Base-by-base conservation (phyloP, 352 stramenopile genomes). In the Halophytophthora batemanensis region DNA sequence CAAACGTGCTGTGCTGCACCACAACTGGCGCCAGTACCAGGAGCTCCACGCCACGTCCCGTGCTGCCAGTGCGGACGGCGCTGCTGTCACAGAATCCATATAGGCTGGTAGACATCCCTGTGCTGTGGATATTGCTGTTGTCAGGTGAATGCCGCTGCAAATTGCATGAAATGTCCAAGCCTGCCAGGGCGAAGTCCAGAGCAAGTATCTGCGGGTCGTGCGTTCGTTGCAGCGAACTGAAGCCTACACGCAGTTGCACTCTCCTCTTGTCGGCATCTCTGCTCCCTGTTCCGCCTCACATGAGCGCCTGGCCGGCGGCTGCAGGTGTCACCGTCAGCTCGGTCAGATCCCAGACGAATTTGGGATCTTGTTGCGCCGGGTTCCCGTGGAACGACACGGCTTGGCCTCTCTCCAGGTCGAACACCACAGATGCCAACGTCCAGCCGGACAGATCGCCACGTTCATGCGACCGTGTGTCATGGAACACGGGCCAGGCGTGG, bases 341-440 rank as follows among this genome's bases (percentile, higher is more conserved):
- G n/a, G 58, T 47, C 13, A 86, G 61, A 36, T 86, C 61, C 75
- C 72, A 84, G 6, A 75, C 48, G 10, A 79, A 64, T 23, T 77
- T 68, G 19, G 66, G 31, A 14, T 50, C 56, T 45, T 55, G 45
- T 31, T 50, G 49, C 21, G 45, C 44, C 15, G 76, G 76, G n/a
- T 87, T 87, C 5, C 69, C 66, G 3, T 54, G 50, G 63, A 72
- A 83, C 45, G 71, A 81, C 17, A 76, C 47, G n/a, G 76, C 76
- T 33, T 61, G 59, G 23, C 64, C 66, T 42, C 59, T 34, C 18
- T 47, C 25, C 18, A 90, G 39, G 38, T 90, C 74, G 53, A 90
- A 90, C 3, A 83, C 66, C 34, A 88, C 58, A 5, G 79, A 87
- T 33, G 75, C 75, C 25, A 90, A 64, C 39, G 79, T 90, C 74